phyloP scores from a whole-genome alignment of 2,329 filamentous ascomycete genomes.

The Pseudogymnoascus sp. region DNA sequence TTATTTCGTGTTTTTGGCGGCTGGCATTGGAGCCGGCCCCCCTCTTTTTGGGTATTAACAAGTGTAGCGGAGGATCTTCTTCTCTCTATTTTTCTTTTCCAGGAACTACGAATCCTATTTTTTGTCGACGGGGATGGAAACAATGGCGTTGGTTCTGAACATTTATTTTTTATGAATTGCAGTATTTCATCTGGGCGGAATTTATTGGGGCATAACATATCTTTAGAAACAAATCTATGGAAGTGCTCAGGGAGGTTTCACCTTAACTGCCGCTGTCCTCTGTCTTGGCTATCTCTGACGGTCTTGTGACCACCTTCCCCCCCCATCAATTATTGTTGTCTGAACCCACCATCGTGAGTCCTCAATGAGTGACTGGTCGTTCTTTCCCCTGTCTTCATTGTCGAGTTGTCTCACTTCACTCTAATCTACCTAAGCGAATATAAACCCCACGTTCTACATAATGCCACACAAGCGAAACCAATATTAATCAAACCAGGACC shows the following conservation, averaged over 20 bases:
- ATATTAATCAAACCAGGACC: conserved; percentile 1
- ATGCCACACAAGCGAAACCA: not conserved
- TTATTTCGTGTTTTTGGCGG: not conserved
- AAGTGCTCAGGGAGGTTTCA: not conserved
- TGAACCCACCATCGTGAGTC: not conserved
- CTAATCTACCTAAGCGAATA: not conserved
- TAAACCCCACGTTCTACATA: not conserved
- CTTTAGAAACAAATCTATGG: not conserved
- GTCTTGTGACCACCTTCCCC: not conserved
- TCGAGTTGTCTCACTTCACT: too few species aligned
- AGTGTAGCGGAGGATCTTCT: not conserved
- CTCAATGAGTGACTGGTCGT: not conserved
- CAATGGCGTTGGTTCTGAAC: not conserved
- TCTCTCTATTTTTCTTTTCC: not conserved
- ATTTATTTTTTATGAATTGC: not conserved
- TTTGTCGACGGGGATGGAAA: not conserved
- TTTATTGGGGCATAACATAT: not conserved
- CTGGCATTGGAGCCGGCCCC: not conserved
- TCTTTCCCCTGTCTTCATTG: not conserved
- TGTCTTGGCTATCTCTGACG: not conserved
- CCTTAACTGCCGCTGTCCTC: not conserved
- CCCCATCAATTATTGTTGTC: not conserved
- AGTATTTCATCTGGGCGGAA: not conserved
- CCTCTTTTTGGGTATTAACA: not conserved
- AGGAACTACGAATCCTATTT: not conserved